Percentiles rank a stretch among this genome's conserved stretches.
These are phyloP conservation scores for Mycena alexandri DNA, from an alignment of 768 basidiomycete genomes.

Conservation along the genomic window DNA sequence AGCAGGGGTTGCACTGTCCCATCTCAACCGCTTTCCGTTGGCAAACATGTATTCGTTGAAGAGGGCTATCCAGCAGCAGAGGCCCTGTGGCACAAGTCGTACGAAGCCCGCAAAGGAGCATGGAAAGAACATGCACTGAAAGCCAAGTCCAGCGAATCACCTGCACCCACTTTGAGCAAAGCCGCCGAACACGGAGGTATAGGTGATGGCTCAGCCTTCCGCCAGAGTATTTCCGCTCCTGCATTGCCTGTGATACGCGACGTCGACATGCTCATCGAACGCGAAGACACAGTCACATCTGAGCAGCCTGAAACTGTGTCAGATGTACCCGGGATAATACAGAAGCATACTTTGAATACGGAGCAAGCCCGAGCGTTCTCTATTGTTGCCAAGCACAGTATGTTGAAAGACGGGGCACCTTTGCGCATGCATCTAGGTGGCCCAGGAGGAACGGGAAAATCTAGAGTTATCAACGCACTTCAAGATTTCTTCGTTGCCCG, in stretches of 20 bases:
- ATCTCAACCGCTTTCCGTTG: too few relatives aligned
- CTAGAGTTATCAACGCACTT: too few relatives aligned
- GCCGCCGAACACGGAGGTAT: too few relatives aligned
- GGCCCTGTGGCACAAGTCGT: too few relatives aligned
- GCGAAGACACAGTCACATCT: too few relatives aligned
- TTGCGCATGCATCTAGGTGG: conserved; percentile 54
- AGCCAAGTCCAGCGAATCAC: background rate
- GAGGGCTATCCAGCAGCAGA: too few relatives aligned
- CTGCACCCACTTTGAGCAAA: background rate
- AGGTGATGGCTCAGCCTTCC: background rate
- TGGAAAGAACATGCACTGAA: background rate
- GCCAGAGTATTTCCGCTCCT: background rate
- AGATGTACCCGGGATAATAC: background rate
- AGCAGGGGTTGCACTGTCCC: too few relatives aligned
- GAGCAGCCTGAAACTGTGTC: background rate
- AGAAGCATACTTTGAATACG: conserved; percentile 46
- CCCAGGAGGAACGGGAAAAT: conserved; percentile 57
- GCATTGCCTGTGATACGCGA: background rate
- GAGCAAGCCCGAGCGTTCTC: conserved; percentile 52
- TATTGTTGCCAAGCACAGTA: conserved; percentile 45
- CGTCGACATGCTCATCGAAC: background rate
- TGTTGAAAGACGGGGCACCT: conserved; percentile 24
- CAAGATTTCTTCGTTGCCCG: too few relatives aligned
- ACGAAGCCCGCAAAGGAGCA: background rate
- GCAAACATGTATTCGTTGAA: background rate